These are phyloP conservation scores for Pleurotus sapidus DNA, from an alignment of 768 basidiomycete genomes.

Conservation along the genomic window DNA sequence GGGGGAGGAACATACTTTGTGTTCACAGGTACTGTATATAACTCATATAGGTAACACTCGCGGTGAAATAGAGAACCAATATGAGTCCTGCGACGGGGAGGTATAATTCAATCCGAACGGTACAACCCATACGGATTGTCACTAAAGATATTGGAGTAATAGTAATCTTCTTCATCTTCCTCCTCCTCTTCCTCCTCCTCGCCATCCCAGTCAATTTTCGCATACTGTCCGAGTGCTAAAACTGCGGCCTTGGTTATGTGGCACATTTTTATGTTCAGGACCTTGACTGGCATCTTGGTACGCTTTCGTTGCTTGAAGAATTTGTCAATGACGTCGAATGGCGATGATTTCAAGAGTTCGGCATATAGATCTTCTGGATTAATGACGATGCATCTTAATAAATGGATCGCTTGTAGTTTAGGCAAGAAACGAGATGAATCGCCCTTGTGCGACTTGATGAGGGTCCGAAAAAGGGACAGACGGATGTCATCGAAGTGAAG, in stretches of 20 bases:
- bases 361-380: neutral
- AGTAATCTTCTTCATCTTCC: neutral
- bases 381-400: neutral
- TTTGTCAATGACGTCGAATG: too few relatives aligned
- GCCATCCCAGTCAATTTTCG: neutral
- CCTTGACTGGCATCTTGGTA: too few relatives aligned
- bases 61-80: neutral
- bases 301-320: too few relatives aligned
- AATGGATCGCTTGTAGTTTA: neutral
- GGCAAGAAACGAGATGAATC: neutral
- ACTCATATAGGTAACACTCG: neutral
- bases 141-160: neutral
- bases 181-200: neutral
- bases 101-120: neutral
- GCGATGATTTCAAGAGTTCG: neutral
- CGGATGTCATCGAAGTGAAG: neutral
- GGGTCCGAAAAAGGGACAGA: neutral
- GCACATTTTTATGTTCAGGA: neutral
- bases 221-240: neutral
- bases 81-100: neutral
- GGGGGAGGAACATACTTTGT: too few relatives aligned
- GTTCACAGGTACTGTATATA: neutral
- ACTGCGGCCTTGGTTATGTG: neutral
- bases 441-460: neutral
- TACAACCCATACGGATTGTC: neutral